Conservation (phyloP, 192 early-diverging fungal genomes). For the Diversispora epigaea region DNA sequence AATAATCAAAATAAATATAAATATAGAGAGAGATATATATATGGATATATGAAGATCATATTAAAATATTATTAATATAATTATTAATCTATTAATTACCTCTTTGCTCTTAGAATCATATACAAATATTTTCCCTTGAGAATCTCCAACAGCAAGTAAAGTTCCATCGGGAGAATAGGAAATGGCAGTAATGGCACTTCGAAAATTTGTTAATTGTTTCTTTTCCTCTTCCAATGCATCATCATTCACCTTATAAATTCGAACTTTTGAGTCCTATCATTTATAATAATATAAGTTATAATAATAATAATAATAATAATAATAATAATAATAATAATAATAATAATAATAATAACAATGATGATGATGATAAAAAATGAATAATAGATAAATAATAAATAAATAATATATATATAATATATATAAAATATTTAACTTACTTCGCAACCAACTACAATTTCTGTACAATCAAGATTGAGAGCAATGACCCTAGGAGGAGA, state of each 20-base stretch:
- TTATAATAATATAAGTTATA: background rate
- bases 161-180: constrained; percentile 73
- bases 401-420: background rate
- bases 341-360: no score
- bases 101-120: constrained; percentile 57
- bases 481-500: constrained; percentile 57
- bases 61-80: background rate
- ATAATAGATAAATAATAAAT: no score
- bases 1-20: no score
- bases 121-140: constrained; percentile 75
- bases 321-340: no score
- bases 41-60: background rate
- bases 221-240: constrained; percentile 37
- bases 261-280: constrained; percentile 61
- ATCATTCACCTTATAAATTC: constrained; percentile 57
- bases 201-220: constrained; percentile 42
- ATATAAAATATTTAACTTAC: constrained; percentile 38
- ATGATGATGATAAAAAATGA: no score
- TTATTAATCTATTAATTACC: background rate
- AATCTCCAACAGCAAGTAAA: constrained; percentile 79
- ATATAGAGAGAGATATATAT: no score
- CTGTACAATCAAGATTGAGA: constrained; percentile 50
- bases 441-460: constrained; percentile 67
- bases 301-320: no score
- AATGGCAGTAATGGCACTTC: constrained; percentile 75